phyloP scores from a whole-genome alignment of 768 basidiomycete genomes.

The Leccinum obscurum region DNA sequence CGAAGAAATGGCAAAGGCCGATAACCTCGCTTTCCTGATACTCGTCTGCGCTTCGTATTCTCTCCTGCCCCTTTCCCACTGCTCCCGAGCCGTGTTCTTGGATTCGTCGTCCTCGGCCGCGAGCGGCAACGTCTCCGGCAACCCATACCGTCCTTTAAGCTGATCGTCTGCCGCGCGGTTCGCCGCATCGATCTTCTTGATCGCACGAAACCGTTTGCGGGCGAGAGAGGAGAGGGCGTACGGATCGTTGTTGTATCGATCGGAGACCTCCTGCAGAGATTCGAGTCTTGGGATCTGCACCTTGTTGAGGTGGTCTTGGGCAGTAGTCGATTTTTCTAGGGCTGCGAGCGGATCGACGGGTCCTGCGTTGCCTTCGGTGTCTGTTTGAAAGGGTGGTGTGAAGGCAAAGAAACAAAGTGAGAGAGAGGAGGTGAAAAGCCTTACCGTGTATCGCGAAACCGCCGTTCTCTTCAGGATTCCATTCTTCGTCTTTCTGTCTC shows the following conservation, averaged over 20 bases:
- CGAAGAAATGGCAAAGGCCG: conserved; percentile 29
- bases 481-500: conserved; percentile 92
- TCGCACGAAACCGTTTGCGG: conserved; percentile 81
- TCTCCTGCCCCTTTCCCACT: conserved; percentile 57
- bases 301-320: conserved; percentile 68
- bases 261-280: conserved; percentile 72
- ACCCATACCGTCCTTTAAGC: conserved; percentile 72
- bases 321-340: conserved; percentile 85
- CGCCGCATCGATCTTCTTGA: conserved; percentile 77
- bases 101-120: conserved; percentile 64
- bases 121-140: conserved; percentile 68
- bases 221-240: conserved; percentile 74
- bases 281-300: conserved; percentile 82
- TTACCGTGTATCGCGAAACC: conserved; percentile 86
- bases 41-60: conserved; percentile 45
- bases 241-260: conserved; percentile 83
- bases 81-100: conserved; percentile 58
- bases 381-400: conserved; percentile 22
- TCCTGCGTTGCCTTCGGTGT: conserved; percentile 63
- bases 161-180: conserved; percentile 69
- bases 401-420: too few species aligned
- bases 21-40: conserved; percentile 50
- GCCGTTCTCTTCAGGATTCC: conserved; percentile 96
- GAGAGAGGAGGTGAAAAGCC: neutral
- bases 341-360: conserved; percentile 84